A percentile compares a stretch with the other conserved stretches of the same genome.
These are phyloP conservation scores for Claviceps digitariae DNA, from an alignment of 2,329 filamentous ascomycete species.

Conservation along the genomic window DNA sequence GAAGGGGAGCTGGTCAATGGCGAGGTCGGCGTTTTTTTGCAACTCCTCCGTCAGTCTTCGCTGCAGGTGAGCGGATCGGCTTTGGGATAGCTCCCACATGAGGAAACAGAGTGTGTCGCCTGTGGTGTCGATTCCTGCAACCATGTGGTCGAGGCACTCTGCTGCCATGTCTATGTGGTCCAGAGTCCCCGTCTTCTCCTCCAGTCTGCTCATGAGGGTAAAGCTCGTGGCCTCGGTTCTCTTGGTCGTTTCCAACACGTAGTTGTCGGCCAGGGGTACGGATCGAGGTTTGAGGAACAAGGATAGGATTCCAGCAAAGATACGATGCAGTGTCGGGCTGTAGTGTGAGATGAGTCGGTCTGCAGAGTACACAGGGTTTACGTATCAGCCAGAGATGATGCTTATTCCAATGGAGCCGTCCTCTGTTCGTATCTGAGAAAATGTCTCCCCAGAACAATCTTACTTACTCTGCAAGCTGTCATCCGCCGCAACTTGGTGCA, in stretches of 20 bases:
- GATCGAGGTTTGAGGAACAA: constrained; percentile 39
- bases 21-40: constrained; percentile 20
- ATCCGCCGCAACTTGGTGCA: constrained; percentile 56
- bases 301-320: constrained; percentile 31
- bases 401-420: background rate
- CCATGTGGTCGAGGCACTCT: constrained; percentile 60
- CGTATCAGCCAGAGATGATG: background rate
- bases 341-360: constrained; percentile 48
- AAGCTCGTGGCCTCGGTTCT: constrained; percentile 35
- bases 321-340: constrained; percentile 34
- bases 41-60: constrained; percentile 39
- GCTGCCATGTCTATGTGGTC: constrained; percentile 44
- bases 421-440: background rate
- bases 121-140: constrained; percentile 58
- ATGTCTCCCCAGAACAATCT: background rate
- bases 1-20: constrained; percentile 39
- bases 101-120: constrained; percentile 57
- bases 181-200: constrained; percentile 34
- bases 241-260: constrained; percentile 39
- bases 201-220: constrained; percentile 45
- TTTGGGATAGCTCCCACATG: constrained; percentile 57
- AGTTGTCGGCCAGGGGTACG: constrained; percentile 44
- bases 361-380: constrained; percentile 13
- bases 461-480: constrained; percentile 56
- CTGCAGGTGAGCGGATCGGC: constrained; percentile 38